Conservation (phyloP, 1,139 yeast species). For the Saccharomyces hybrid region DNA sequence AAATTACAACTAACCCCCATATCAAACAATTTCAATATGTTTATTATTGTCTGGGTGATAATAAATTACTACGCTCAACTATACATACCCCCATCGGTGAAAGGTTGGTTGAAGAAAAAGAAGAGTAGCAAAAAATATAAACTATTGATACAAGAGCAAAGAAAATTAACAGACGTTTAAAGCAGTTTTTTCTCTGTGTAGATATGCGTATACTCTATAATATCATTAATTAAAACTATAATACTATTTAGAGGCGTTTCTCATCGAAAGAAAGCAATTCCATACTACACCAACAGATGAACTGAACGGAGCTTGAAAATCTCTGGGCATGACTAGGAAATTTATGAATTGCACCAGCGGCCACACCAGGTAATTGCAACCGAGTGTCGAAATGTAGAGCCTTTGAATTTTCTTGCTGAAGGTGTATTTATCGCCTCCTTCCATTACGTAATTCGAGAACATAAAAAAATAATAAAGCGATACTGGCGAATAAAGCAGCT, state of each 20-base stretch:
- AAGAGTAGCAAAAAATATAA: conserved; percentile 34
- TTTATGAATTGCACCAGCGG: conserved; percentile 88
- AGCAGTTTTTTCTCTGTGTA: background rate
- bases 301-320: conserved; percentile 84
- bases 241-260: conserved; percentile 35
- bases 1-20: conserved; percentile 70
- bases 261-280: conserved; percentile 85
- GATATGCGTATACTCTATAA: background rate
- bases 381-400: conserved; percentile 66
- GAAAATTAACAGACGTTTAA: conserved; percentile 1
- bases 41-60: conserved; percentile 41
- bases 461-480: conserved; percentile 74
- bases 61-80: conserved; percentile 42
- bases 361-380: conserved; percentile 84
- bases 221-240: background rate
- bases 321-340: conserved; percentile 70
- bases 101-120: conserved; percentile 30
- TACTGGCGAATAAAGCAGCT: conserved; percentile 78
- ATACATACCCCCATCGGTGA: conserved; percentile 30
- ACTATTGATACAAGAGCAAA: background rate
- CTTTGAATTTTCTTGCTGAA: conserved; percentile 54
- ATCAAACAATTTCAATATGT: conserved; percentile 43
- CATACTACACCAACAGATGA: conserved; percentile 84
- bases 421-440: conserved; percentile 60
- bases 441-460: conserved; percentile 76